A percentile compares a stretch with the other conserved stretches of the same genome.
phyloP scores from a whole-genome alignment of 768 basidiomycete genomes.

The Kwoniella sp. region DNA sequence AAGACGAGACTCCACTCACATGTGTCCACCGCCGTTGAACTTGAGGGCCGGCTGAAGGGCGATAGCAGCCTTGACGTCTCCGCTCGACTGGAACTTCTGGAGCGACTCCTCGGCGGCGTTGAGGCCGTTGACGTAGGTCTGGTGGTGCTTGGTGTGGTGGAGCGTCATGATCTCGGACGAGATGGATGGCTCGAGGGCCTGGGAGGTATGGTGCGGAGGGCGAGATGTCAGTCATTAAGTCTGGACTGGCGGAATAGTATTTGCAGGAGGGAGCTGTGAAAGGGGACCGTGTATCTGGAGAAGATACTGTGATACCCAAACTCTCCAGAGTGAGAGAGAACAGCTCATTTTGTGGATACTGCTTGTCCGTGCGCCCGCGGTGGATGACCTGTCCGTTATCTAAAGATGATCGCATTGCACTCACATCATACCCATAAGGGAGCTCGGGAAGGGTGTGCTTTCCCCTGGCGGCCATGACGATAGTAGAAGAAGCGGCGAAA shows the following conservation, averaged over 20 bases:
- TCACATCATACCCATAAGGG: conserved; percentile 75
- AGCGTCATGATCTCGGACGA: conserved; percentile 88
- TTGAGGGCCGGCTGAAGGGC: conserved; percentile 86
- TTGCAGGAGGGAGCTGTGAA: too few relatives aligned
- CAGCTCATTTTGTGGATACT: too few relatives aligned
- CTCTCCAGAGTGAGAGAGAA: too few relatives aligned
- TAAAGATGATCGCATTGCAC: conserved; percentile 17
- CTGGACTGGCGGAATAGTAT: too few relatives aligned
- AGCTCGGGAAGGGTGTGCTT: conserved; percentile 77
- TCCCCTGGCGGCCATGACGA: conserved; percentile 35
- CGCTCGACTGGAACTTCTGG: conserved; percentile 58
- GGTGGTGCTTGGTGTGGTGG: conserved; percentile 94
- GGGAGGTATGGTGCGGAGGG: neutral
- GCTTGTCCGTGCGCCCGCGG: too few relatives aligned
- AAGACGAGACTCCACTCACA: conserved; percentile 35
- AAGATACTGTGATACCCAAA: too few relatives aligned
- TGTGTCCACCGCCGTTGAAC: conserved; percentile 90
- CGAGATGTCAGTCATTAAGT: neutral
- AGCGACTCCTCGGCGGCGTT: conserved; percentile 85
- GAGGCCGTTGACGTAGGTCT: conserved; percentile 88
- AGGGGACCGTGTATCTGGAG: too few relatives aligned
- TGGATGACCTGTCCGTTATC: too few relatives aligned
- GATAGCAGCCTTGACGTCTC: conserved; percentile 76
- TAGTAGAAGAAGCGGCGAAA: neutral
- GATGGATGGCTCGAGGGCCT: conserved; percentile 88